Evolutionary conservation across 805 yeast species (phyloP).

Genomic region (Yamadazyma nakazawae): DNA sequence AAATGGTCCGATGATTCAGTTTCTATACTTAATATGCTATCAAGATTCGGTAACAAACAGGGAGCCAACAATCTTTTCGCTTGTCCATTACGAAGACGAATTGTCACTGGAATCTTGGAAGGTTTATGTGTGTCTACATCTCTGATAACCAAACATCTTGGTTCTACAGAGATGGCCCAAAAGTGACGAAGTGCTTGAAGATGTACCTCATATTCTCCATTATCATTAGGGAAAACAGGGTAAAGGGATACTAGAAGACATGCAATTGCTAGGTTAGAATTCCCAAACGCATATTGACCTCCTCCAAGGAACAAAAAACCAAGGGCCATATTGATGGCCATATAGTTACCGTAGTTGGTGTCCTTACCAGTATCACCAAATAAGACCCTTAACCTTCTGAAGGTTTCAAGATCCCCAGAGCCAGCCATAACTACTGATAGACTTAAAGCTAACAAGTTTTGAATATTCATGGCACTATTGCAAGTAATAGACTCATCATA

Average conservation of each 20-base stretch:
- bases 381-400: conserved; percentile 67
- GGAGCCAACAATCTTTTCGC: conserved; percentile 49
- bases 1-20: conserved; percentile 50
- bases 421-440: conserved; percentile 82
- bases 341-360: conserved; percentile 62
- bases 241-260: conserved; percentile 70
- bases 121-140: conserved; percentile 63
- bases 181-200: conserved; percentile 84
- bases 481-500: conserved; percentile 60
- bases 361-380: conserved; percentile 54
- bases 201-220: conserved; percentile 50
- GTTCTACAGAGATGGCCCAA: conserved; percentile 83
- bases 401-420: conserved; percentile 77
- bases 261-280: conserved; percentile 63
- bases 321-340: conserved; percentile 75
- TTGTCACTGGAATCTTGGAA: conserved; percentile 44
- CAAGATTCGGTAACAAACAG: conserved; percentile 61
- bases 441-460: conserved; percentile 60
- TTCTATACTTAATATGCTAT: conserved; percentile 45
- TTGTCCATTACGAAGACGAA: conserved; percentile 37
- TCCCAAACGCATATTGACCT: conserved; percentile 80
- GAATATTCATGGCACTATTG: conserved; percentile 51
- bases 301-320: conserved; percentile 91
- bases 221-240: conserved; percentile 60
- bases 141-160: conserved; percentile 74